Percentiles rank a stretch among this genome's conserved stretches.
phyloP scores from a whole-genome alignment of 495 filamentous ascomycete species.

The Chaetomidium leptoderma region DNA sequence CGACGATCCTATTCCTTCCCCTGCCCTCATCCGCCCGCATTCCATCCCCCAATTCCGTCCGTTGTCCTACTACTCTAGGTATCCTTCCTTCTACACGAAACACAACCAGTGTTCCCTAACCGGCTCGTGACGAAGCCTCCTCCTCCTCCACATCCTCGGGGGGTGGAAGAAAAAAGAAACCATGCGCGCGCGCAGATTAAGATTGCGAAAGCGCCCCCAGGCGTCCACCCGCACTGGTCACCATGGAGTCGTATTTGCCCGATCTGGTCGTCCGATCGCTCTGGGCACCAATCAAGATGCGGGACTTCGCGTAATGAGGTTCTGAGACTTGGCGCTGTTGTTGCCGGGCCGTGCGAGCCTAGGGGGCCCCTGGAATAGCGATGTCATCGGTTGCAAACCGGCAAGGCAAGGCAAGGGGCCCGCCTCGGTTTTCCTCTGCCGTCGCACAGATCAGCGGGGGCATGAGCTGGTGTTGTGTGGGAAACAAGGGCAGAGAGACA shows the following conservation, averaged over 20 bases:
- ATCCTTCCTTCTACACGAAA: background rate
- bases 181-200: background rate
- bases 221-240: too few species aligned
- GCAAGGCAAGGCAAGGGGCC: background rate
- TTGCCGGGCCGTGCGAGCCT: slow-evolving; percentile 2
- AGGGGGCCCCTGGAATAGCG: background rate
- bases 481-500: too few species aligned
- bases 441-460: background rate
- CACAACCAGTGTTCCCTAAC: too few species aligned
- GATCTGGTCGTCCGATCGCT: slow-evolving; percentile 17
- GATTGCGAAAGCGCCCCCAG: background rate
- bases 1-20: background rate
- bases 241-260: background rate
- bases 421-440: background rate
- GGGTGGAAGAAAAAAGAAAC: background rate
- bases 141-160: too few species aligned
- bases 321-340: slow-evolving; percentile 3
- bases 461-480: background rate
- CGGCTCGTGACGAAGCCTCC: too few species aligned
- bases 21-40: background rate
- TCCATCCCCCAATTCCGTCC: background rate
- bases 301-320: slow-evolving; percentile 12
- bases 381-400: background rate
- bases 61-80: background rate
- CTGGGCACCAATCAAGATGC: slow-evolving; percentile 24